Percentiles rank a stretch among this genome's conserved stretches.
Evolutionary conservation across 2,329 filamentous ascomycete genomes (phyloP).

Genomic region (Bipolaris victoriae): DNA sequence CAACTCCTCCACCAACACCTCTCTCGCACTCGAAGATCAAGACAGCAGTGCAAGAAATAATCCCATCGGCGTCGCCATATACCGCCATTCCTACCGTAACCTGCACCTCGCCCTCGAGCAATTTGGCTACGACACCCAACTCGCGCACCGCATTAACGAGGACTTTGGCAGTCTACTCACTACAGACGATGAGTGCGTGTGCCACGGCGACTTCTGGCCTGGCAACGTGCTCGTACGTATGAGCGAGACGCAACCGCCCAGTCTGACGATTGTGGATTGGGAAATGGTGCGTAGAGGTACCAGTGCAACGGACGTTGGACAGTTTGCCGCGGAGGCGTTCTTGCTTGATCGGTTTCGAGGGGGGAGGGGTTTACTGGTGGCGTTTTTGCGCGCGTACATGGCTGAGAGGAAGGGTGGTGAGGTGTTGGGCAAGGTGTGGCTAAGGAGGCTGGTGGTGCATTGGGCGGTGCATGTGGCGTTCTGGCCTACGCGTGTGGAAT

Average conservation of each 20-base stretch:
- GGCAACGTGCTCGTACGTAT: slow-evolving; percentile 43
- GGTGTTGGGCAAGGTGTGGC: slow-evolving; percentile 27
- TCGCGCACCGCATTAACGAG: slow-evolving; percentile 37
- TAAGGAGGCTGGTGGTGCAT: slow-evolving; percentile 40
- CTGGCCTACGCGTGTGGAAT: slow-evolving; percentile 43
- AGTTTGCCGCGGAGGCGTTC: slow-evolving; percentile 48
- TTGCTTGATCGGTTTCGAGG: slow-evolving; percentile 46
- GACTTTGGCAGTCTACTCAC: slow-evolving; percentile 35
- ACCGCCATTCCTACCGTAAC: slow-evolving; percentile 40
- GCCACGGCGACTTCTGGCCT: slow-evolving; percentile 51
- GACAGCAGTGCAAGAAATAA: slow-evolving; percentile 28
- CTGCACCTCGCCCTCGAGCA: slow-evolving; percentile 30
- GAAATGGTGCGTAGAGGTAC: slow-evolving; percentile 44
- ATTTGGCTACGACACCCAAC: slow-evolving; percentile 29
- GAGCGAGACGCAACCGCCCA: background rate
- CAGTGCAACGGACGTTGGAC: slow-evolving; percentile 47
- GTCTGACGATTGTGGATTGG: slow-evolving; percentile 47
- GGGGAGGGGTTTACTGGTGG: slow-evolving; percentile 29
- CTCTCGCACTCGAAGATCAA: slow-evolving; percentile 13
- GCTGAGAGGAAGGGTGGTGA: background rate
- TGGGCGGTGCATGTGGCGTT: slow-evolving; percentile 46
- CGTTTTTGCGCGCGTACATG: slow-evolving; percentile 40
- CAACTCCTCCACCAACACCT: slow-evolving; percentile 10
- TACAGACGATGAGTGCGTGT: slow-evolving; percentile 43
- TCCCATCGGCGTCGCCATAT: slow-evolving; percentile 33